A percentile compares a stretch with the other conserved stretches of the same genome.
These are phyloP conservation scores for Cordyceps militaris DNA, from an alignment of 2,329 filamentous ascomycete genomes.

Conservation along the genomic window DNA sequence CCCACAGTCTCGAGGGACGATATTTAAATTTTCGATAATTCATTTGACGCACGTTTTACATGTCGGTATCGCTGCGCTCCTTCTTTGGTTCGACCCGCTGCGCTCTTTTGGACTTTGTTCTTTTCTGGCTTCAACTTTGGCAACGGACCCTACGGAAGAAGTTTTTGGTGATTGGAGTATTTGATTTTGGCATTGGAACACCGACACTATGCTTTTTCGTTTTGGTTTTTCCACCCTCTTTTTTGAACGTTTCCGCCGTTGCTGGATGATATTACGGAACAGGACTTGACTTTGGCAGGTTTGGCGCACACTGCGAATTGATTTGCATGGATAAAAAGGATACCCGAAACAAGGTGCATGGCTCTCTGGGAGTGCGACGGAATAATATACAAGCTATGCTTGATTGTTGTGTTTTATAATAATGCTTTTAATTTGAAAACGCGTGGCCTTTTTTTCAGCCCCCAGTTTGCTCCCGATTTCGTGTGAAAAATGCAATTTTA, in stretches of 20 bases:
- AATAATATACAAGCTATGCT: conserved; percentile 4
- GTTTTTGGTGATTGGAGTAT: conserved; percentile 12
- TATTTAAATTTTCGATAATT: conserved; percentile 15
- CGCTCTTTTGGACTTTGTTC: neutral
- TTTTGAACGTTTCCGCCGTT: neutral
- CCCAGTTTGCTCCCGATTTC: neutral
- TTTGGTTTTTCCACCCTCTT: neutral
- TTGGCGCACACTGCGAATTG: conserved; percentile 3
- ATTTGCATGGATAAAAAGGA: conserved; percentile 9
- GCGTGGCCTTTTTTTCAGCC: neutral
- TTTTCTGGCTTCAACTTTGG: conserved; percentile 12
- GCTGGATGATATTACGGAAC: neutral
- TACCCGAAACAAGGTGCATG: neutral
- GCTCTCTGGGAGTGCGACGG: neutral
- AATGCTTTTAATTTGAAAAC: conserved; percentile 8
- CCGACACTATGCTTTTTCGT: neutral
- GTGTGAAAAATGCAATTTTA: neutral
- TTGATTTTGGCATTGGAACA: conserved; percentile 12
- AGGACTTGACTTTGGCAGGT: neutral
- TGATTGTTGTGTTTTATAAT: conserved; percentile 8
- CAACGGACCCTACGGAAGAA: neutral
- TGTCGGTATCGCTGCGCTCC: neutral
- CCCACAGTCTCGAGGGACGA: conserved; percentile 5
- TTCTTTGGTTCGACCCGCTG: neutral
- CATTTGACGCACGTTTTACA: neutral